Evolutionary conservation across 352 stramenopile genomes (phyloP).

Genomic region (Phytophthora fragariae): DNA sequence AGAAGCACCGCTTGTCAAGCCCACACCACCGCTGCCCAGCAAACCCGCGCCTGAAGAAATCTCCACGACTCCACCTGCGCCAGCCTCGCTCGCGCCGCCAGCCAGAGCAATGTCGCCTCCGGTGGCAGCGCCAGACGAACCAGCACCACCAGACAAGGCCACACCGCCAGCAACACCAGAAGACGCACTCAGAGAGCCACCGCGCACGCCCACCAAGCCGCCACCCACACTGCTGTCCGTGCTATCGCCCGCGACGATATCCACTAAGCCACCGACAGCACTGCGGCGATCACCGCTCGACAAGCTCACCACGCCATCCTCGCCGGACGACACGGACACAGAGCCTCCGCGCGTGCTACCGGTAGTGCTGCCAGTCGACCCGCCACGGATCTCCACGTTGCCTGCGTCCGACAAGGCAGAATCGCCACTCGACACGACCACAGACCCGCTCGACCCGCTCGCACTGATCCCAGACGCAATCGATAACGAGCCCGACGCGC

Average conservation of each 20-base stretch:
- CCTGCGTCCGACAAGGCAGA: slow-evolving; percentile 17
- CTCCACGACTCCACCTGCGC: slow-evolving; percentile 8
- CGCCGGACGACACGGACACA: background rate
- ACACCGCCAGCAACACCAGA: slow-evolving; percentile 24
- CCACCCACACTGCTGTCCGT: slow-evolving; percentile 4
- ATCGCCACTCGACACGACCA: slow-evolving; percentile 25
- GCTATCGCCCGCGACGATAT: slow-evolving; percentile 15
- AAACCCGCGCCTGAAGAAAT: background rate
- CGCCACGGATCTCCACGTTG: slow-evolving; percentile 15
- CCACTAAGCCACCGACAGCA: background rate
- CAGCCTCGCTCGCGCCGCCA: slow-evolving; percentile 13
- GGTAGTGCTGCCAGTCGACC: slow-evolving; percentile 17
- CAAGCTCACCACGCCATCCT: background rate
- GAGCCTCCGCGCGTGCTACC: slow-evolving; percentile 14
- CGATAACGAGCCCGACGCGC: slow-evolving; percentile 27
- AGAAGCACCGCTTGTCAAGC: background rate
- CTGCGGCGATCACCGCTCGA: slow-evolving; percentile 22
- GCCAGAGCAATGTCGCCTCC: background rate
- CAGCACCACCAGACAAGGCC: slow-evolving; percentile 25
- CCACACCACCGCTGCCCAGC: slow-evolving; percentile 5
- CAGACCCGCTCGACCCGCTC: slow-evolving; percentile 11
- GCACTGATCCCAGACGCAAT: slow-evolving; percentile 18
- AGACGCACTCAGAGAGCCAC: slow-evolving; percentile 20
- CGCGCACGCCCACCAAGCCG: slow-evolving; percentile 27
- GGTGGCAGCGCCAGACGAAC: slow-evolving; percentile 14